Base-by-base conservation (phyloP, 768 basidiomycete genomes). In the Rhodotorula taiwanensis region DNA sequence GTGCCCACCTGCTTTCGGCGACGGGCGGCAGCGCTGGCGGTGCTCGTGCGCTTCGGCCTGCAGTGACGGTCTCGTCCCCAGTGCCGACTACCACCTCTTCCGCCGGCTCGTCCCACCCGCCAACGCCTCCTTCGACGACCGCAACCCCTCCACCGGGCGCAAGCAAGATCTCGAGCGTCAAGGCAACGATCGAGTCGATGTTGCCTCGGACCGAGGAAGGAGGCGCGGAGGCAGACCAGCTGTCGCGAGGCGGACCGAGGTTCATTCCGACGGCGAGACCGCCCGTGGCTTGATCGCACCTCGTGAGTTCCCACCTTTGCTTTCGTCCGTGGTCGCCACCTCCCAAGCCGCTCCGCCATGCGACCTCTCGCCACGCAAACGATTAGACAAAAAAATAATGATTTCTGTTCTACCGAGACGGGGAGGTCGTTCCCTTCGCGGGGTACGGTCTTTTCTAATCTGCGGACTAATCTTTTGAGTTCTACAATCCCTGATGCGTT, bases 111-210 rank as follows among this genome's bases (percentile, higher is more conserved):
- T 48, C 53, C 57, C 51, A 51, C 55, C n/a, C 57, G 4, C 42
- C 58, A 10, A 13, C 42, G 7, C 16, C 53, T 16, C n/a, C 51
- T 4, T 45, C 47, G 3, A 10, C 42, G 15, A 60, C 62, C 1
- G 52, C 58, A 27, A 56, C 68, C 0, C 70, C 72, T 3, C 60
- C 62, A 30, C 47, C 54, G 13, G 62, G 47, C 51, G 56, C 25
- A 0, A 27, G 16, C n/a, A 56, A 48, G 16, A 76, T 77, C 52
- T 53, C 69, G 20, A 58, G 56, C 20, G 76, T 76, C 68, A 74
- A 75, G 55, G 76, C 76, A 9, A 75, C 75, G 6, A 70, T 75
- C 33, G 76, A 76, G 43, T 72, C 71, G 52, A 74, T 77, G 73
- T 58, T 60, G 5, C 62, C 59, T 10, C 44, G 60, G 34, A 42